A percentile compares a stretch with the other conserved stretches of the same genome.
Conservation (phyloP, 2,329 filamentous ascomycete species). For the Trichoderma koningii region DNA sequence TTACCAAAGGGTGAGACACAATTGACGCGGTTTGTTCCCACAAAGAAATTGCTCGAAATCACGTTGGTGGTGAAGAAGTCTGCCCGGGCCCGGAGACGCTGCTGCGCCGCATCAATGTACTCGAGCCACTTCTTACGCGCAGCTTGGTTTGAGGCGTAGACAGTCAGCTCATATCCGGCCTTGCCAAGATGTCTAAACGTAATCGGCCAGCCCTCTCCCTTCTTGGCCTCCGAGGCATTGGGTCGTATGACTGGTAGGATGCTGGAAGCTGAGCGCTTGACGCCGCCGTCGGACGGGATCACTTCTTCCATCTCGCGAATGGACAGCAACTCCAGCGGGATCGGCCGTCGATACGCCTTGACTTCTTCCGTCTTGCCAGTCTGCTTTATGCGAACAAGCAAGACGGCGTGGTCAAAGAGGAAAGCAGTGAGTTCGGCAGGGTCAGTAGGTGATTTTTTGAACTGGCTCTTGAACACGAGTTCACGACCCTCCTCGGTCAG, state of each 20-base stretch:
- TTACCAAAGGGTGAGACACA: slow-evolving; percentile 89
- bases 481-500: slow-evolving; percentile 91
- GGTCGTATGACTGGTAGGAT: slow-evolving; percentile 63
- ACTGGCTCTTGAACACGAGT: slow-evolving; percentile 87
- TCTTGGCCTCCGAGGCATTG: slow-evolving; percentile 56
- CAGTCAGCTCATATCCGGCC: slow-evolving; percentile 87
- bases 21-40: slow-evolving; percentile 78
- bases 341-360: slow-evolving; percentile 90
- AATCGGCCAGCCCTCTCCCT: slow-evolving; percentile 81
- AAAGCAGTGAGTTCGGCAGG: slow-evolving; percentile 89
- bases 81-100: slow-evolving; percentile 80
- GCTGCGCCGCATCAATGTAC: slow-evolving; percentile 87
- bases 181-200: slow-evolving; percentile 96
- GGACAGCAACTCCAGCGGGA: slow-evolving; percentile 87
- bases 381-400: slow-evolving; percentile 87
- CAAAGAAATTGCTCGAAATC: slow-evolving; percentile 62
- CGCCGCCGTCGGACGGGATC: slow-evolving; percentile 74
- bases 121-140: slow-evolving; percentile 97
- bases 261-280: slow-evolving; percentile 87
- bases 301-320: slow-evolving; percentile 98
- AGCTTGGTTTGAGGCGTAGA: slow-evolving; percentile 83
- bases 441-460: slow-evolving; percentile 91
- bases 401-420: slow-evolving; percentile 92
- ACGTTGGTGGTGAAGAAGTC: slow-evolving; percentile 81
- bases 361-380: slow-evolving; percentile 93